Conservation (phyloP, 495 filamentous ascomycete genomes). For the Tuber borchii region DNA sequence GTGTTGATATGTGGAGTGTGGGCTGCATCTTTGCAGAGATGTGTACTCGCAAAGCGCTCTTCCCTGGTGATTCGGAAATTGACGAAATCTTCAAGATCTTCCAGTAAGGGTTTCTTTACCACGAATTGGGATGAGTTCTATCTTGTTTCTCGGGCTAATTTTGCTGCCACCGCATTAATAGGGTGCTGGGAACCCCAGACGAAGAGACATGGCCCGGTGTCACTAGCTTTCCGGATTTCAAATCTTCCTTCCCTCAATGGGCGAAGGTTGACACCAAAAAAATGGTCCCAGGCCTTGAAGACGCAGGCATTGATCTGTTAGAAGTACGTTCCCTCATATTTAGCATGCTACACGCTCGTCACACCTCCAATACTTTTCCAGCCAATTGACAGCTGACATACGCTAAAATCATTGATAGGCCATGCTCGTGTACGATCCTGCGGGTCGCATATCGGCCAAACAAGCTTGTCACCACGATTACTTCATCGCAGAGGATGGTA, state of each 20-base stretch:
- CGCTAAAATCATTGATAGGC: slow-evolving; percentile 29
- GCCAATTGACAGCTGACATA: background rate
- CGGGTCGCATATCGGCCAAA: slow-evolving; percentile 89
- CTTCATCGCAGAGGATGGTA: slow-evolving; percentile 60
- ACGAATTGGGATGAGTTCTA: slow-evolving; percentile 4
- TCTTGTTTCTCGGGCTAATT: background rate
- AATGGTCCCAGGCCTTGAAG: slow-evolving; percentile 61
- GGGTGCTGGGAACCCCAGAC: slow-evolving; percentile 82
- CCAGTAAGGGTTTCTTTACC: slow-evolving; percentile 53
- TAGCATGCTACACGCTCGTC: background rate
- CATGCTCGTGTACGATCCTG: slow-evolving; percentile 91
- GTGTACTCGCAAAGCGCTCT: slow-evolving; percentile 95
- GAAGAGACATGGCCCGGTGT: slow-evolving; percentile 92
- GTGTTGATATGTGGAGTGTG: slow-evolving; percentile 98
- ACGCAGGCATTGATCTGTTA: slow-evolving; percentile 76
- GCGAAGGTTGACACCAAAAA: slow-evolving; percentile 57
- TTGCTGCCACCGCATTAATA: slow-evolving; percentile 41
- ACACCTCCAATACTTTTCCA: background rate
- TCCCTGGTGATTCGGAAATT: slow-evolving; percentile 97
- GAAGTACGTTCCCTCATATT: slow-evolving; percentile 49
- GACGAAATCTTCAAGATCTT: slow-evolving; percentile 99
- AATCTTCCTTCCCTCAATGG: slow-evolving; percentile 95
- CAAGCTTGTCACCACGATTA: slow-evolving; percentile 89
- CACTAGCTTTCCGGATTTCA: slow-evolving; percentile 96
- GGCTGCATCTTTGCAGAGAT: slow-evolving; percentile 99